phyloP scores from a whole-genome alignment of 139 green algal genomes.

The Asterochloris sp. region DNA sequence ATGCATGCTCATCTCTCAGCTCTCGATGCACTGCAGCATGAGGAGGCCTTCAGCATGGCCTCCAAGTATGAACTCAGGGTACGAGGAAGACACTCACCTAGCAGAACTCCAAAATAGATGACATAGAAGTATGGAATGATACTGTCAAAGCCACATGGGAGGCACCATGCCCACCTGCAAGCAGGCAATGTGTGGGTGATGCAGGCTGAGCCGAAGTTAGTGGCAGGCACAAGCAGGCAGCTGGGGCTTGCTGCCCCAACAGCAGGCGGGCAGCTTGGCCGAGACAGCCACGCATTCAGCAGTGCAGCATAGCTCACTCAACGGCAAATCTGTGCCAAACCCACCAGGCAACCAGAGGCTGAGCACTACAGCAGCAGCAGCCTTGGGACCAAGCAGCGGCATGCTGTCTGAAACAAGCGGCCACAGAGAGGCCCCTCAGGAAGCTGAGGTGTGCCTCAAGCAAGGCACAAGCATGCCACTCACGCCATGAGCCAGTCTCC shows the following conservation, averaged over 20 bases:
- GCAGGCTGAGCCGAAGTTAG: background rate
- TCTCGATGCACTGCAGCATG: constrained; percentile 67
- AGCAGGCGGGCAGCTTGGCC: too few relatives aligned
- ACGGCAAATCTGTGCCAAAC: too few relatives aligned
- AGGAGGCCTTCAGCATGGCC: background rate
- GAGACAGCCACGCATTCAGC: too few relatives aligned
- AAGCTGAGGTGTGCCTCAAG: too few relatives aligned
- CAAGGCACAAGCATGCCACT: background rate
- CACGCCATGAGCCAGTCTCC: constrained; percentile 91
- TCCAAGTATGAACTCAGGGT: background rate
- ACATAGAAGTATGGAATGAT: constrained; percentile 95
- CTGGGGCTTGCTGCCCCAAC: too few relatives aligned
- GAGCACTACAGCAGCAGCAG: too few relatives aligned
- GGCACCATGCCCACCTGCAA: constrained; percentile 81
- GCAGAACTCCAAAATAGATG: constrained; percentile 89
- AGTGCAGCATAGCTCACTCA: too few relatives aligned
- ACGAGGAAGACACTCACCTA: constrained; percentile 33
- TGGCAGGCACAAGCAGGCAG: too few relatives aligned
- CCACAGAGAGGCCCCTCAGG: too few relatives aligned
- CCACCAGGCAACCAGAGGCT: too few relatives aligned
- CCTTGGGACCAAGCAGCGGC: too few relatives aligned
- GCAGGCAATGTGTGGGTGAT: background rate
- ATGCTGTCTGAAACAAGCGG: too few relatives aligned
- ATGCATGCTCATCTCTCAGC: constrained; percentile 81
- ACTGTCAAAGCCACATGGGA: constrained; percentile 78